Conservation (phyloP, 306 rosid genomes). For the Boehmeria nivea region DNA sequence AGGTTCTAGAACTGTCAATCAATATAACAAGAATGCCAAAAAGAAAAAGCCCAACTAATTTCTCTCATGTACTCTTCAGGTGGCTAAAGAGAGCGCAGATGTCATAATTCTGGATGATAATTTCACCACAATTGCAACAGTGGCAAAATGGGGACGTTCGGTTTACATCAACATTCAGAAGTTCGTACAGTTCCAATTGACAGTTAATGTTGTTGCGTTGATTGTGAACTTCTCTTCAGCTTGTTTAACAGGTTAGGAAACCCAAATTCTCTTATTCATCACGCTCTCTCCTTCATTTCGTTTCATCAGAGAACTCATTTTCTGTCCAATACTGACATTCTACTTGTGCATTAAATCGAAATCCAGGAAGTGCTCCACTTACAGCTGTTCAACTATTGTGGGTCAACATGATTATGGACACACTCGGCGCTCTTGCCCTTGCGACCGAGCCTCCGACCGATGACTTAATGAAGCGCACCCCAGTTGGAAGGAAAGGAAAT, state of each 20-base stretch:
- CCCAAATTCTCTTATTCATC: slow-evolving; percentile 8
- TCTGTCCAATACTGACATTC: slow-evolving; percentile 13
- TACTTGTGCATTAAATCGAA: slow-evolving; percentile 14
- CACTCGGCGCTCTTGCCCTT: slow-evolving; percentile 94
- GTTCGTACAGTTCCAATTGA: slow-evolving; percentile 94
- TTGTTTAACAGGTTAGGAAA: slow-evolving; percentile 70
- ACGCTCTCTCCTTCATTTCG: not conserved
- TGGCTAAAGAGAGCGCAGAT: slow-evolving; percentile 98
- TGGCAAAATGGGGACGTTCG: slow-evolving; percentile 98
- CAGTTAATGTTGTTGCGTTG: slow-evolving; percentile 86
- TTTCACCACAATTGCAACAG: slow-evolving; percentile 95
- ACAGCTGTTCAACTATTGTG: slow-evolving; percentile 95
- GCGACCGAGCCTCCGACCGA: slow-evolving; percentile 96
- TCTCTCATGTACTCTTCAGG: slow-evolving; percentile 40
- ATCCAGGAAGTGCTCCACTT: slow-evolving; percentile 81
- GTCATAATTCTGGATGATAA: slow-evolving; percentile 93
- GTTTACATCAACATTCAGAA: slow-evolving; percentile 91
- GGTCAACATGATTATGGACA: slow-evolving; percentile 99
- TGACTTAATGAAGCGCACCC: slow-evolving; percentile 80
- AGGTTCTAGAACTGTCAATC: too few species aligned
- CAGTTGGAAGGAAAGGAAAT: slow-evolving; percentile 85
- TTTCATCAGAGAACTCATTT: not conserved
- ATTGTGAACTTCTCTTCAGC: slow-evolving; percentile 94
- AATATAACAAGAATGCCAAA: too few species aligned
- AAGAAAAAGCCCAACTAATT: too few species aligned